Evolutionary conservation across 1,139 yeast species (phyloP).

Genomic region (Blastobotrys arbuscula): DNA sequence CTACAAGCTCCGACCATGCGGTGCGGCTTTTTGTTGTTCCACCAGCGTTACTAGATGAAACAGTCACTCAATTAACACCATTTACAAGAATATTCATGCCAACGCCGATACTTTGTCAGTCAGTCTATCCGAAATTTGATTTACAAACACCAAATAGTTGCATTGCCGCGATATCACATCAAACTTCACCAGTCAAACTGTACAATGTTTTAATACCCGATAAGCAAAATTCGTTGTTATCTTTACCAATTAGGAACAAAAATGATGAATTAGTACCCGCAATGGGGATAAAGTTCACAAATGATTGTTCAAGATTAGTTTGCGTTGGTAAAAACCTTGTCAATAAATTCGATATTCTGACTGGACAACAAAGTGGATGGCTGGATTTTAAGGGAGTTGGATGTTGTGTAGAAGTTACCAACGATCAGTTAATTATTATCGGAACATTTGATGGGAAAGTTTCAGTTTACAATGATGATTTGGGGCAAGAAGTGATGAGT

Average conservation of each 20-base stretch:
- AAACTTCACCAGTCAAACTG: conserved; percentile 30
- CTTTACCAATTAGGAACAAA: conserved; percentile 23
- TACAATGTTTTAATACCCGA: conserved; percentile 19
- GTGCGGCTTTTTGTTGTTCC: conserved; percentile 31
- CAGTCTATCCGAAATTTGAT: conserved; percentile 26
- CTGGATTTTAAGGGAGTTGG: not conserved
- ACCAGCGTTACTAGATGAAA: conserved; percentile 21
- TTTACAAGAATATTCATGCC: conserved; percentile 23
- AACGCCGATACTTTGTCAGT: conserved; percentile 23
- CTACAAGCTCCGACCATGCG: conserved; percentile 29
- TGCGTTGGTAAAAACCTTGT: conserved; percentile 24
- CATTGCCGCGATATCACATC: conserved; percentile 22
- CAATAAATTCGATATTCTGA: conserved; percentile 26
- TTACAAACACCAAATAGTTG: conserved; percentile 20
- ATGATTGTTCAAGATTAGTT: conserved; percentile 6
- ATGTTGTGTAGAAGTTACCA: conserved; percentile 1
- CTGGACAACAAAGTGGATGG: not conserved
- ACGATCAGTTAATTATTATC: conserved; percentile 6
- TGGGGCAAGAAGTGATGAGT: not conserved
- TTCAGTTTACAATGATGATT: conserved; percentile 14
- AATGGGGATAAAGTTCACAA: conserved; percentile 18
- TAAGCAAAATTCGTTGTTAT: conserved; percentile 16
- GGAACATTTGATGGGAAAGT: conserved; percentile 22
- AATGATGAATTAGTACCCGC: conserved; percentile 19
- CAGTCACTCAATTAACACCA: conserved; percentile 21